Evolutionary conservation across 176 grass and related monocot genomes (phyloP), one percentile per base, ranked within the genome.

Genomic region (Avena sativa): DNA sequence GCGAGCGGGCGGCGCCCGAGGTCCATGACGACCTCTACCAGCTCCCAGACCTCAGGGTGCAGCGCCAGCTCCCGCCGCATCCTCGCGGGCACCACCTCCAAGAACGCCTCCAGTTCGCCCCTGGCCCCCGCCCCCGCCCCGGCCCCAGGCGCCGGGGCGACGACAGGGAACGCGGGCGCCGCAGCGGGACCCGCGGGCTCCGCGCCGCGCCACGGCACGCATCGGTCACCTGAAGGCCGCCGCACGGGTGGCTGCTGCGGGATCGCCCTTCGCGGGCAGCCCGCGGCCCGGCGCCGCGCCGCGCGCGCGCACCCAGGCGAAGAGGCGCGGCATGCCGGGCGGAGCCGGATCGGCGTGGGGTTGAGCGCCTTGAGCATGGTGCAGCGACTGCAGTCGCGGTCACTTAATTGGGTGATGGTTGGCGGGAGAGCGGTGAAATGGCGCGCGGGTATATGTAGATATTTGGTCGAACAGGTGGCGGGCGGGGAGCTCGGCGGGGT

Each of bases 11-110:
- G 82, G 69, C 96, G 89, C 3, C 96, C 96, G 60, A 98, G 89
- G 93, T 98, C 96, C 93, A 98, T 85, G 73, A 98, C 92, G 63
- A 98, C 90, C 92, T 98, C 96, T 58, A 98, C 92, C 82, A 98
- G 91, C 61, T 94, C 85, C 90, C 91, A 84, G 63, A 94, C 73
- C 83, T 98, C 88, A 30, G 70, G 82, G 71, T 98, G 93, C 84
- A 86, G 85, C 58, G 59, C 89, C 40, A 98, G 79, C 79, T 90
- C 93, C 61, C 91, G 78, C 79, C 93, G 85, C 92, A 98, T 96
- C 92, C 93, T 89, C 16, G 75, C 70, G 14, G 93, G 93, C 52
- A 98, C 91, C 88, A 98, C 81, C 88, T 96, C 85, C 26, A 98
- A 62, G 79, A 98, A 98, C 86, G 85, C 85, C 85, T 96, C 93